Base-by-base conservation (phyloP, 2,329 filamentous ascomycete genomes). In the Aspergillus udagawae region DNA sequence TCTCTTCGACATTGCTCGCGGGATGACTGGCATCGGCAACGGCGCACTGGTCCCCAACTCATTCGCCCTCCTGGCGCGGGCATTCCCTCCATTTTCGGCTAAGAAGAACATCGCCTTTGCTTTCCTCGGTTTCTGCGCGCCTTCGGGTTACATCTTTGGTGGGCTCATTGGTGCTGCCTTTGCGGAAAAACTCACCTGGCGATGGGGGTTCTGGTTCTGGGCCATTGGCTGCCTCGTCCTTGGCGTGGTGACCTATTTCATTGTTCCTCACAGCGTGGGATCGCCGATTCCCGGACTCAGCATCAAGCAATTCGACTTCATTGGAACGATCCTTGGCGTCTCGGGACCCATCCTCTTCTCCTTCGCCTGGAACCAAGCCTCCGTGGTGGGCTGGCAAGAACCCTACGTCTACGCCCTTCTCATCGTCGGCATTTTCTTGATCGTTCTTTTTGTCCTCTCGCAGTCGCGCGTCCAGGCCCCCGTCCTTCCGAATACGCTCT, bases 281-380 rank as follows among this genome's bases (percentile, higher is more conserved):
- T 55, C 48, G 10, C 52, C 56, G 1, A 59, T 59, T 29, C 57
- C 60, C 55, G 64, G 62, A 52, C 65, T 62, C 49, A 55, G 53
- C 56, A 64, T 54, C 21, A 65, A 49, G 65, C 54, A 53, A n/a
- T 58, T 80, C 4, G 75, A 83, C 65, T 63, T 73, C 14, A 61
- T 74, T 2, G 81, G 80, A n/a, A 73, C 74, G 9, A 51, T 75
- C 2, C 67, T 74, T 0, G 81, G 81, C 2, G 75, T 84, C n/a
- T 70, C 72, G 2, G 78, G 53, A 7, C 53, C 48, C 5, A 38
- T 55, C 7, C 74, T 10, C 68, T 83, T 83, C 65, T 83, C 83
- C 60, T 78, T 83, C 56, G 78, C 80, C 0, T 82, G 79, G 78
- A 83, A 83, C 60, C 77, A 82, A 65, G 78, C 75, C 3, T 75